Evolutionary conservation across 495 filamentous ascomycete species (phyloP), one percentile per base, ranked within the genome.

Genomic region (Coniosporium apollinis): DNA sequence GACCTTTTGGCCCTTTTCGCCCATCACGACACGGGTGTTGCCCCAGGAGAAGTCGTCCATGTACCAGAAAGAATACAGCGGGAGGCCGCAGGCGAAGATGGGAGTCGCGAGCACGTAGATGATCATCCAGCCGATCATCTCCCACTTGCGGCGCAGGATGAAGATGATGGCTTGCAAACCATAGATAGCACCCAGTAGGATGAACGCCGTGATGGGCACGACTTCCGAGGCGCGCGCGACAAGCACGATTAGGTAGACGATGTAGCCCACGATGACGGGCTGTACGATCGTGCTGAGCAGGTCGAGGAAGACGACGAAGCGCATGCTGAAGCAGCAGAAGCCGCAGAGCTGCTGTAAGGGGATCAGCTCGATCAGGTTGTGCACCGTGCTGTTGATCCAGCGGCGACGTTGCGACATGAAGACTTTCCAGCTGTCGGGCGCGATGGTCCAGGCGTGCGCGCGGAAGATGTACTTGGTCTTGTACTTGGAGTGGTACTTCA

Each of bases 31-130:
- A 68, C 85, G 83, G 20, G 85, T 94, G 55, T 92, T 94, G 56
- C 85, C 85, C 85, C 85, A 94, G 45, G 74, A 78, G 71, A 99
- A 99, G 64, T 99, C 89, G 55, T 99, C 89, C 89, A 94, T 94
- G 58, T 96, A 69, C 89, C 89, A 99, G 72, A 99, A 99, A 29
- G 86, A 68, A 58, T 96, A 99, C 4, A 99, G 67, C 1, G 89
- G 89, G 5, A 99, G 66, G 34, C 72, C 85, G 42, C 92, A 79
- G 19, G 82, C 73, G 69, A 92, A 96, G 43, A 99, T 72, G 9
- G 89, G 89, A 36, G 92, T 76, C 34, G 89, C 91, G 17, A 89
- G 46, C 30, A 99, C 65, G 58, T 99, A 99, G 49, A 97, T 96
- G 49, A 96, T 78, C 83, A 97, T 94, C 89, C 89, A 97, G 30